Evolutionary conservation across 352 stramenopile genomes (phyloP), one percentile per base, ranked within the genome.

Genomic region (Aphanomyces astaci): DNA sequence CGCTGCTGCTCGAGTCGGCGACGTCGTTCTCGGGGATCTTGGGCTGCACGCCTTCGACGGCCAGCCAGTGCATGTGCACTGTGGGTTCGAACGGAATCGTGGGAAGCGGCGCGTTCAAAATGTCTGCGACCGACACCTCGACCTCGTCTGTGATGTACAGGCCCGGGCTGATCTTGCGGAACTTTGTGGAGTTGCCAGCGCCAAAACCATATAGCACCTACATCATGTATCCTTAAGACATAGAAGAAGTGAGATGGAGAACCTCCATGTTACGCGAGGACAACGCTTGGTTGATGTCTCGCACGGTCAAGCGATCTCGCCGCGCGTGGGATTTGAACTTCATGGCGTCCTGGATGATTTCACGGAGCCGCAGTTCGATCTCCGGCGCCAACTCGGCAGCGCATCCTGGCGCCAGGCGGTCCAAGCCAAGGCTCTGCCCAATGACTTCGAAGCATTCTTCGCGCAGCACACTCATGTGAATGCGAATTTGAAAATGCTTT

Each of bases 1-100:
- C n/a, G n/a, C n/a, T n/a, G n/a, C n/a, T 33, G 60, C 88, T 81
- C 66, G 87, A 78, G 56, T 88, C 83, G n/a, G 73, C 73, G 46
- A 80, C 83, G 72, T 90, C 86, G 64, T 94, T 94, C 75, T 94
- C 86, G 1, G 86, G 82, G 48, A 92, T 92, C 25, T 88, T 64
- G 15, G 86, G 82, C 76, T 92, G 86, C 43, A 94, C 81, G 39
- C 86, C 86, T 63, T 92, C 82, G 3, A 94, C 84, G 1, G 86
- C 86, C 67, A 92, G 76, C 86, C 86, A 94, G 73, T 94, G 86
- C 19, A 92, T 63, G 63, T 89, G 87, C 3, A 92, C 70, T 65
- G 81, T 73, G 1, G 84, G 86, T 25, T 88, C 78, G 43, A 91
- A 76, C 27, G 86, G 86, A 40, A 90, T 80, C 65, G 84, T 77